phyloP scores from a whole-genome alignment of 2,329 filamentous ascomycete species.

The Grosmannia huntii region DNA sequence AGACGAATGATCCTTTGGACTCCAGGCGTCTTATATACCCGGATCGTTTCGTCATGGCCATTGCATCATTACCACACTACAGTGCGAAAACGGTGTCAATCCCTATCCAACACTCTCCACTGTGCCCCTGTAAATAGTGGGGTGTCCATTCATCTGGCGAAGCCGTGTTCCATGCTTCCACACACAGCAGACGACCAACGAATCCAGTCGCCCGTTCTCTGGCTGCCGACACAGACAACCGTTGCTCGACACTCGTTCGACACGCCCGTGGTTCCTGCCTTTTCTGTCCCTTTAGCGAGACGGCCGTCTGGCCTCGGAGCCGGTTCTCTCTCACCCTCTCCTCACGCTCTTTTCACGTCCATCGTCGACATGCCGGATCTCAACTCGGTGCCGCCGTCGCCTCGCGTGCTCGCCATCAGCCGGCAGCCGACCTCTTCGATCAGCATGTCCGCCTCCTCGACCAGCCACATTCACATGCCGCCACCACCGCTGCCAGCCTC shows the following conservation, averaged over 20 bases:
- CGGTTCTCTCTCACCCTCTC: background rate
- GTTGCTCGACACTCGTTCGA: background rate
- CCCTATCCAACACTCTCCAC: background rate
- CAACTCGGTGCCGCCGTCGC: constrained; percentile 41
- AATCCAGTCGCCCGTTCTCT: background rate
- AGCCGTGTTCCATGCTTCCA: background rate
- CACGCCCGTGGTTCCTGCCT: background rate
- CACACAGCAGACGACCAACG: background rate
- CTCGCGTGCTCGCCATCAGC: constrained; percentile 28
- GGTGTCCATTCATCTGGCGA: background rate
- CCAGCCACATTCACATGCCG: constrained; percentile 22
- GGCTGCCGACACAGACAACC: background rate
- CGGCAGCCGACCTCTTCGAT: constrained; percentile 24
- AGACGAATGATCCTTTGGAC: no score
- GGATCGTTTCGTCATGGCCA: background rate
- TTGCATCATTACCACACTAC: background rate
- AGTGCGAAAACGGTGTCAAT: background rate
- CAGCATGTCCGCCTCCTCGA: background rate
- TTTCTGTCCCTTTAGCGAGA: background rate
- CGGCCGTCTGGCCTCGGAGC: background rate
- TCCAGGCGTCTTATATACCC: background rate
- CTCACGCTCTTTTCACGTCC: background rate
- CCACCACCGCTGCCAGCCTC: constrained; percentile 25
- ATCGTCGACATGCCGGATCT: constrained; percentile 35
- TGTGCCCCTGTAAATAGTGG: background rate